phyloP scores from a whole-genome alignment of 1,139 yeast genomes.

The Lodderomyces theae region DNA sequence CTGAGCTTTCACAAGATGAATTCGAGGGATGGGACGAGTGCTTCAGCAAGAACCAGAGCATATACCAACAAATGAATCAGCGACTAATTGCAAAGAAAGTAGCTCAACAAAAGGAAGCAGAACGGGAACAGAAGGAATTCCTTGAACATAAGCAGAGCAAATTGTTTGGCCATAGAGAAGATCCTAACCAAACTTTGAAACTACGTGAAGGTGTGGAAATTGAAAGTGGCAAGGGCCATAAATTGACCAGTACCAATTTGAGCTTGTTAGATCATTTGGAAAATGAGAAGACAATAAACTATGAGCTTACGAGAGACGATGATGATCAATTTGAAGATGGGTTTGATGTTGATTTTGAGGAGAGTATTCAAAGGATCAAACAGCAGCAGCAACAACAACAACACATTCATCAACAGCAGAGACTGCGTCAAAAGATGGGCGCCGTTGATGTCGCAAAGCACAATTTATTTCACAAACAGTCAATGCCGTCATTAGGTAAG shows the following conservation, averaged over 20 bases:
- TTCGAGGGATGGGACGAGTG: conserved; percentile 42
- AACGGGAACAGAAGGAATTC: conserved; percentile 34
- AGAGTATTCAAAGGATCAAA: conserved; percentile 8
- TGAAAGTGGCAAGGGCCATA: conserved; percentile 10
- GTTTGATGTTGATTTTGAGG: conserved; percentile 18
- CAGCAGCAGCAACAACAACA: conserved; percentile 5
- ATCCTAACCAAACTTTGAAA: conserved; percentile 26
- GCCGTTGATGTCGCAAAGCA: not conserved
- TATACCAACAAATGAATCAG: conserved; percentile 25
- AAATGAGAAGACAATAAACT: conserved; percentile 34
- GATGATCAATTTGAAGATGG: conserved; percentile 42
- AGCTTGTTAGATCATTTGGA: conserved; percentile 28
- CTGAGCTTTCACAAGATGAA: conserved; percentile 40
- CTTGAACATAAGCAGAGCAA: conserved; percentile 6
- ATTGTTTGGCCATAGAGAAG: conserved; percentile 10
- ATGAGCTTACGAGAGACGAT: conserved; percentile 39
- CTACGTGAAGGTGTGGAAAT: conserved; percentile 25
- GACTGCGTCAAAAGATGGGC: not conserved
- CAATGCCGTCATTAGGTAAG: conserved; percentile 13
- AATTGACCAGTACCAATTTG: conserved; percentile 18
- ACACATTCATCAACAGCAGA: conserved; percentile 5
- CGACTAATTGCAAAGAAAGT: conserved; percentile 24
- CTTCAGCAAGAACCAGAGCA: conserved; percentile 35
- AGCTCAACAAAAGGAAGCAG: conserved; percentile 34
- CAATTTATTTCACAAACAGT: conserved; percentile 14